Base-by-base conservation (phyloP, 257 asterid genomes). In the Solanum clarkiae region DNA sequence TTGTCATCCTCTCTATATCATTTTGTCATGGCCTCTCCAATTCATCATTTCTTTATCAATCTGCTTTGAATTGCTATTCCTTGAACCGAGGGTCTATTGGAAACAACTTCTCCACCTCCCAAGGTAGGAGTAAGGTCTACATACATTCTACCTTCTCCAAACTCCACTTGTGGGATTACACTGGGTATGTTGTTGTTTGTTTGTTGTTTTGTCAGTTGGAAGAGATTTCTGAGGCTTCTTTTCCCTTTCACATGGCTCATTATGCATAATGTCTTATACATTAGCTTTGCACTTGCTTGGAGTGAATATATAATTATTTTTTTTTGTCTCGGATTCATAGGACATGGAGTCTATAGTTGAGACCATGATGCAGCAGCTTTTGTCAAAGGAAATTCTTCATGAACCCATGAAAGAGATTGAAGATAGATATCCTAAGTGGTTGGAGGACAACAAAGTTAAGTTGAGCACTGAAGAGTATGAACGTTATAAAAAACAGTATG, bases 391-490 rank as follows among this genome's bases (percentile, higher is more conserved):
- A 89, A 93, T 95, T 86, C 98, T 97, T 87, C 89, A 95, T 4
- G 99, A 97, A 87, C 99, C 99, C 29, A 95, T 97, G 98, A 97
- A 89, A 90, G 99, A 97, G 91, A 97, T 97, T 60, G 98, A 94
- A 20, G 98, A 97, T 32, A 93, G 98, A 70, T 97, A 94, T 88
- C 99, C 99, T 9, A 88, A 87, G 82, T 97, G 97, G 99, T 88
- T 95, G 95, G 93, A 90, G 80, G 96, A 93, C 86, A 94, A 95
- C 80, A 95, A 93, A 90, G 71, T 88, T 68, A 92, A 91, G 85
- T 88, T 95, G 59, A 86, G 92, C 86, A 79, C 85, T 17, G 98
- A 93, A 88, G 98, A 97, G 62, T 93, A 91, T 72, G 85, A 87
- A 60, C 92, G 94, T 40, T 95, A 89, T 89, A 88, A 89, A 49